These are phyloP conservation scores for Prunus mira DNA, from an alignment of 306 rosid species.

Conservation along the genomic window DNA sequence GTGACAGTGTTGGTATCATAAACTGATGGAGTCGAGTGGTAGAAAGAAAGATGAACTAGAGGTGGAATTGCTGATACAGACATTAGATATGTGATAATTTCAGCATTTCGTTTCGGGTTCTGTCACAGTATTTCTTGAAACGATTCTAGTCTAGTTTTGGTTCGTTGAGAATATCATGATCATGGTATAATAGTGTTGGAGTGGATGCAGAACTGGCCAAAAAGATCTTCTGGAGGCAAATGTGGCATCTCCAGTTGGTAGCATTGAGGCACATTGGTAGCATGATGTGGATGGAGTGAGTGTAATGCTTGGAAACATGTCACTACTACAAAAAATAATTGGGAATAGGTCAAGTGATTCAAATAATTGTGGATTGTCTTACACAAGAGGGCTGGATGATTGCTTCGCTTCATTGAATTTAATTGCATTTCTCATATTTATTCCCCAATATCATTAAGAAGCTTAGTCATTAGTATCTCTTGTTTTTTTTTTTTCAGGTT, in stretches of 20 bases:
- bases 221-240: neutral
- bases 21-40: neutral
- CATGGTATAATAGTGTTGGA: neutral
- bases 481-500: constrained; percentile 38
- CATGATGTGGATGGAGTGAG: constrained; percentile 1
- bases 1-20: neutral
- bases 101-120: neutral
- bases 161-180: neutral
- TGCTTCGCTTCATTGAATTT: constrained; percentile 1
- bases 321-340: constrained; percentile 17
- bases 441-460: neutral
- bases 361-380: neutral
- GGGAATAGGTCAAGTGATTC: constrained; percentile 17
- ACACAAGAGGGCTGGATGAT: constrained; percentile 10
- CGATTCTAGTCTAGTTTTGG: neutral
- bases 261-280: neutral
- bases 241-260: neutral
- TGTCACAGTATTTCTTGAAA: neutral
- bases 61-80: neutral
- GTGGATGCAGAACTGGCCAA: neutral
- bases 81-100: neutral
- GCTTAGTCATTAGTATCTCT: neutral
- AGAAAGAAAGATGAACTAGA: neutral
- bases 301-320: constrained; percentile 2
- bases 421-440: neutral